Evolutionary conservation across 495 filamentous ascomycete genomes (phyloP).

Genomic region (Jackrogersella multiformis): DNA sequence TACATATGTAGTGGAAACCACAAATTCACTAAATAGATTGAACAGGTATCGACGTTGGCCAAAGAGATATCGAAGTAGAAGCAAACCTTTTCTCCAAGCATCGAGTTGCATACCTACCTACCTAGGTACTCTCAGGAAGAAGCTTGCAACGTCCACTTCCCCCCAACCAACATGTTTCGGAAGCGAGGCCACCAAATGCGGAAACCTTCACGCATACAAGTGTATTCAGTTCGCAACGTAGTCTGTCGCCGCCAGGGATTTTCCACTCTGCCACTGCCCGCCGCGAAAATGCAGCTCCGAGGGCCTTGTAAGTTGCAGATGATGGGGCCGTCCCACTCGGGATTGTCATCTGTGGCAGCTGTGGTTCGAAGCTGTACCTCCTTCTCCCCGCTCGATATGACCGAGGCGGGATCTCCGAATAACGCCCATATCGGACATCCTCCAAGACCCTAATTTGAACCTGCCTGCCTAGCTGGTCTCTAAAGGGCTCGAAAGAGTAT

Average conservation of each 20-base stretch:
- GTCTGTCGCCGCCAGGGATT: conserved; percentile 1
- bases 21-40: not conserved
- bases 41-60: conserved; percentile 1
- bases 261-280: conserved; percentile 6
- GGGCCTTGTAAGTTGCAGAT: conserved; percentile 17
- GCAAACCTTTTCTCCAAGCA: conserved; percentile 19
- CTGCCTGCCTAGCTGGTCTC: conserved; percentile 4
- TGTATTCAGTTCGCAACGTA: not conserved
- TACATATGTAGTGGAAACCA: conserved; percentile 17
- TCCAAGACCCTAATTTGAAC: conserved; percentile 5
- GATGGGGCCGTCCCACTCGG: conserved; percentile 10
- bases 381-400: conserved; percentile 15
- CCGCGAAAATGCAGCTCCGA: conserved; percentile 19
- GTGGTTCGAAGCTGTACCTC: conserved; percentile 17
- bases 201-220: conserved; percentile 17
- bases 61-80: conserved; percentile 8
- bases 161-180: conserved; percentile 26
- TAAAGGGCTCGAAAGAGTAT: conserved; percentile 7
- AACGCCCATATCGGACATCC: not conserved
- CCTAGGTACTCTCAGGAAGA: not conserved
- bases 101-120: conserved; percentile 6
- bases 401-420: conserved; percentile 28
- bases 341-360: not conserved
- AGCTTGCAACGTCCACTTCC: conserved; percentile 16
- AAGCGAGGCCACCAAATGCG: conserved; percentile 21